These are phyloP conservation scores for Suillus fuscotomentosus DNA, from an alignment of 768 basidiomycete genomes.

Conservation along the genomic window DNA sequence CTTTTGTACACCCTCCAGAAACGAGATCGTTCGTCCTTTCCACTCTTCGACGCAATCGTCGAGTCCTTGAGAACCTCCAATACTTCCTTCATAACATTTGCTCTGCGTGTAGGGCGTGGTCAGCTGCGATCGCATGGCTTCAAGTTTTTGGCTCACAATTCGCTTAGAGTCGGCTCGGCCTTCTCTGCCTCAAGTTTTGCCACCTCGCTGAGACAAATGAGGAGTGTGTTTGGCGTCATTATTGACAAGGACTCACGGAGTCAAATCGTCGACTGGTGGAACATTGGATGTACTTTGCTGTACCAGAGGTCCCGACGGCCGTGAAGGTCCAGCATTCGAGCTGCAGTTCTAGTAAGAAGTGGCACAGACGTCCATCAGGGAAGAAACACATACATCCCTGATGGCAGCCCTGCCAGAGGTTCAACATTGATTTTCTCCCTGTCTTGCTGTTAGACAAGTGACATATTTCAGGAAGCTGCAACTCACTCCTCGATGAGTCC, in stretches of 20 bases:
- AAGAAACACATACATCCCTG: neutral
- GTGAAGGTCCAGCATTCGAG: neutral
- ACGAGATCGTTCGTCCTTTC: neutral
- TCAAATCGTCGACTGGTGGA: neutral
- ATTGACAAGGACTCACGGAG: neutral
- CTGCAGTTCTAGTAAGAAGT: neutral
- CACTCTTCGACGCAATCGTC: neutral
- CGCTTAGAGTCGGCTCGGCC: neutral
- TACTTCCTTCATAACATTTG: neutral
- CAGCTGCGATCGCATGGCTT: neutral
- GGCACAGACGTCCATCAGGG: neutral
- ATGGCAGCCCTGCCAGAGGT: neutral
- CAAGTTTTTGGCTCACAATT: neutral
- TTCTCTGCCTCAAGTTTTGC: too few species aligned
- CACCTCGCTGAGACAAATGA: neutral
- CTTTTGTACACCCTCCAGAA: conserved; percentile 15
- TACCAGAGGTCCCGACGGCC: neutral
- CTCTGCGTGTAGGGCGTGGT: neutral
- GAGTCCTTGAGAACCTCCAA: neutral
- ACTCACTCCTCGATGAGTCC: neutral
- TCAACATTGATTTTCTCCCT: neutral
- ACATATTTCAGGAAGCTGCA: neutral
- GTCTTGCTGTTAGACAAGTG: neutral
- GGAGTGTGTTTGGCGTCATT: neutral
- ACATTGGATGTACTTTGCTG: neutral